These are phyloP conservation scores for Trichophyton benhamiae DNA, from an alignment of 2,329 filamentous ascomycete species.

Conservation along the genomic window DNA sequence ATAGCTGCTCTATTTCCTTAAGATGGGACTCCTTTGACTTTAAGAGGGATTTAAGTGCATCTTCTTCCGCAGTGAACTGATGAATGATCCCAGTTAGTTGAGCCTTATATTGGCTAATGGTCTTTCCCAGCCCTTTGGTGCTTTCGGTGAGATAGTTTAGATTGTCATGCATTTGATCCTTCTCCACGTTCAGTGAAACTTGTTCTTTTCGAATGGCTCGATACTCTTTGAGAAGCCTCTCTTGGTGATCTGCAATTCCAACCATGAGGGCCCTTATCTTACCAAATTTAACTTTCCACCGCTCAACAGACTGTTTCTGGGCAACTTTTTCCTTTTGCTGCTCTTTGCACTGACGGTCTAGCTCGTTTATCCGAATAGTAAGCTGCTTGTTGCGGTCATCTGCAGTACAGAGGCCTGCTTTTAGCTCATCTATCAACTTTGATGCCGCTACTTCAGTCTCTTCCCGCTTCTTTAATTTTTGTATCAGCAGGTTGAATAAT, in stretches of 20 bases:
- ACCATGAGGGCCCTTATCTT: conserved; percentile 24
- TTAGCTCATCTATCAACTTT: conserved; percentile 18
- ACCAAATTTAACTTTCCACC: conserved; percentile 25
- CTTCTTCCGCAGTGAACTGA: conserved; percentile 17
- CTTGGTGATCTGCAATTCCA: conserved; percentile 25
- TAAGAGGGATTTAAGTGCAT: conserved; percentile 13
- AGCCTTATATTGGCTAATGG: conserved; percentile 14
- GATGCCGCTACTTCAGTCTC: conserved; percentile 20
- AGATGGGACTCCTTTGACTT: background rate
- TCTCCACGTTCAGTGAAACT: conserved; percentile 18
- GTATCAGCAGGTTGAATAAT: conserved; percentile 26
- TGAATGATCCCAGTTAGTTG: conserved; percentile 15
- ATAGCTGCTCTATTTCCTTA: background rate
- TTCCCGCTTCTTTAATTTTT: conserved; percentile 24
- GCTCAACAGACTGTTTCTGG: conserved; percentile 18
- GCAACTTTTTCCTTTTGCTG: conserved; percentile 15
- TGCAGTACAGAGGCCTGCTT: conserved; percentile 17
- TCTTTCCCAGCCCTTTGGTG: conserved; percentile 13
- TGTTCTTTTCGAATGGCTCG: conserved; percentile 19
- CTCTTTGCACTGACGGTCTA: conserved; percentile 15
- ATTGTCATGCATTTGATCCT: conserved; percentile 15
- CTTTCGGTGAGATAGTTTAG: conserved; percentile 19
- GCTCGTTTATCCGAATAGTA: conserved; percentile 16
- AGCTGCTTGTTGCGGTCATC: conserved; percentile 22
- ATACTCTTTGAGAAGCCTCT: conserved; percentile 21